Conservation (phyloP, 176 grass and related monocot species). For the Aegilops sharonensis region DNA sequence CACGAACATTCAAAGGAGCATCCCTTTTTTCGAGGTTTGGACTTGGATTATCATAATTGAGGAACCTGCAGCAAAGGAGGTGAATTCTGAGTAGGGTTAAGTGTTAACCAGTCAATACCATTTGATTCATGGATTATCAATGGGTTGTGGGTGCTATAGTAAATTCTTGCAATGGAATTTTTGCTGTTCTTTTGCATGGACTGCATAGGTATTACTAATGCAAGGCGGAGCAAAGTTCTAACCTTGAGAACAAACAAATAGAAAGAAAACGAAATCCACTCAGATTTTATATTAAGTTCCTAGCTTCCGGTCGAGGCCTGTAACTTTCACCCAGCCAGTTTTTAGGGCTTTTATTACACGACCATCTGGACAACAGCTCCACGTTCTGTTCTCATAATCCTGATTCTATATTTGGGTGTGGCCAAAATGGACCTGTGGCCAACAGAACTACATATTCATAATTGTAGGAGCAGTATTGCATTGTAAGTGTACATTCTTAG, state of each 20-base stretch:
- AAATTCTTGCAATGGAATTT: constrained; percentile 15
- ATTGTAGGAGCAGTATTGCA: neutral
- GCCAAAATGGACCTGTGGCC: neutral
- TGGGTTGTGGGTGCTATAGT: neutral
- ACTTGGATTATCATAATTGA: neutral
- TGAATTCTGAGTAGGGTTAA: neutral
- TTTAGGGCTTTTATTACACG: neutral
- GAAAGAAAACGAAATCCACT: neutral
- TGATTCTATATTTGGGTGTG: neutral
- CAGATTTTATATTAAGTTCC: neutral
- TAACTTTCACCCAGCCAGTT: neutral
- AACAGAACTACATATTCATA: neutral
- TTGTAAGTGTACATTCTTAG: neutral
- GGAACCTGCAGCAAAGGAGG: constrained; percentile 8
- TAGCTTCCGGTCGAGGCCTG: neutral
- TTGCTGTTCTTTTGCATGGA: constrained; percentile 17
- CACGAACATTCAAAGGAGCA: neutral
- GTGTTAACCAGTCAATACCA: neutral
- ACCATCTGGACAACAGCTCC: neutral
- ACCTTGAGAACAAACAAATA: constrained; percentile 12
- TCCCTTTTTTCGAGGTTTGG: constrained; percentile 6
- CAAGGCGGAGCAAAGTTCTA: neutral
- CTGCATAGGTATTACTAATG: constrained; percentile 14
- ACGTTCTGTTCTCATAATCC: neutral
- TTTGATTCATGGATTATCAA: constrained; percentile 7